A percentile compares a stretch with the other conserved stretches of the same genome.
These are phyloP conservation scores for Alternaria angustiovoidea DNA, from an alignment of 2,329 filamentous ascomycete species.

Conservation along the genomic window DNA sequence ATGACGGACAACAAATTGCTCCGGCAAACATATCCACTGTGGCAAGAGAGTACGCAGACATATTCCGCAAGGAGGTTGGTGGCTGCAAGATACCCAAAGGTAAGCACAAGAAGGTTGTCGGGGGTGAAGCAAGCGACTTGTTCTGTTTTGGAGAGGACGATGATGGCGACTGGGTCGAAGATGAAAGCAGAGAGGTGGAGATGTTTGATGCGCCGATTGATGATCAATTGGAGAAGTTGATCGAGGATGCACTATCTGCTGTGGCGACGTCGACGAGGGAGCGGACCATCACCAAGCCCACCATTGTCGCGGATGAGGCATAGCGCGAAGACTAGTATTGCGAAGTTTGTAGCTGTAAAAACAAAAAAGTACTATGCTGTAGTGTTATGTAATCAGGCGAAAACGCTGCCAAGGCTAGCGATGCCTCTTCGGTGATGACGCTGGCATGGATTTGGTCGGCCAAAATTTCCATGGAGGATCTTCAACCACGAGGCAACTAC, in stretches of 20 bases:
- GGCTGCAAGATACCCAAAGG: conserved; percentile 62
- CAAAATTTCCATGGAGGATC: conserved; percentile 12
- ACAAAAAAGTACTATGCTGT: background rate
- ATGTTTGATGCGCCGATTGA: conserved; percentile 15
- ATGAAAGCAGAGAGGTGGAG: conserved; percentile 18
- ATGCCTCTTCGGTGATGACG: conserved; percentile 14
- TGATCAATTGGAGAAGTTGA: conserved; percentile 2
- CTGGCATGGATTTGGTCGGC: conserved; percentile 1
- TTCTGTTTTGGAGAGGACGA: conserved; percentile 66
- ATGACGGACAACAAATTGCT: conserved; percentile 65
- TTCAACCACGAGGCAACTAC: conserved; percentile 3
- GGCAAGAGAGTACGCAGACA: conserved; percentile 62
- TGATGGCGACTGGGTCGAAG: conserved; percentile 41
- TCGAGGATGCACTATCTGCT: background rate
- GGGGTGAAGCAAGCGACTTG: conserved; percentile 64
- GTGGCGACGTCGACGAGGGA: background rate
- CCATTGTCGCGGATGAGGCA: background rate
- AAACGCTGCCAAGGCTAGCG: background rate
- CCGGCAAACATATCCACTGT: conserved; percentile 53
- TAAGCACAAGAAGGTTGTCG: conserved; percentile 42
- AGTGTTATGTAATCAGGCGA: background rate
- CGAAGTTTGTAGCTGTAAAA: too few relatives aligned
- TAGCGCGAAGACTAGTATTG: background rate
- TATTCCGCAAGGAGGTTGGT: conserved; percentile 73
- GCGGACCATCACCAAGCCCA: background rate